Evolutionary conservation across 2,329 filamentous ascomycete genomes (phyloP).

Genomic region (Cytospora piceae): DNA sequence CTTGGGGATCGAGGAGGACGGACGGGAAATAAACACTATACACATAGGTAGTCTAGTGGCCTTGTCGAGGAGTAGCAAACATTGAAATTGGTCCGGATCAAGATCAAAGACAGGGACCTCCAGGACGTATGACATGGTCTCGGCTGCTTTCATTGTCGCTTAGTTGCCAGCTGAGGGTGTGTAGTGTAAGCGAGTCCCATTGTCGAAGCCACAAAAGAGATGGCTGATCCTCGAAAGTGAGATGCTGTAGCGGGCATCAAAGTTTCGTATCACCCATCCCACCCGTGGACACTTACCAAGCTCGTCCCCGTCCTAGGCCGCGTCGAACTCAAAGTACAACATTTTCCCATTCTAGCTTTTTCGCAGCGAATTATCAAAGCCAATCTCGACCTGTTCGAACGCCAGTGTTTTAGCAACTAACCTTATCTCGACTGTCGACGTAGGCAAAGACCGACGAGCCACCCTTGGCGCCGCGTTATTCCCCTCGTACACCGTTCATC

Average conservation of each 20-base stretch:
- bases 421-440: conserved; percentile 15
- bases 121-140: background rate
- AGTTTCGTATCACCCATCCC: background rate
- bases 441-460: conserved; percentile 3
- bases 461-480: conserved; percentile 22
- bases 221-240: no score
- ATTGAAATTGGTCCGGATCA: background rate
- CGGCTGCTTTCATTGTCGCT: background rate
- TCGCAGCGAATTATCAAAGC: conserved; percentile 15
- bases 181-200: background rate
- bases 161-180: background rate
- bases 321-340: background rate
- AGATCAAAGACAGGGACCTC: background rate
- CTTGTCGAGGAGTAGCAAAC: background rate
- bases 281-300: background rate
- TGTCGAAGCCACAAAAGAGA: no score
- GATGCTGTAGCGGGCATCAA: background rate
- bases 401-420: conserved; percentile 23
- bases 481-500: conserved; percentile 3
- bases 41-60: background rate
- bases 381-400: conserved; percentile 5
- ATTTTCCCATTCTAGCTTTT: background rate
- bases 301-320: background rate
- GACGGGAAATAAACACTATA: background rate
- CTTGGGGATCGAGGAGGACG: background rate